Percentiles rank a stretch among this genome's conserved stretches.
phyloP scores from a whole-genome alignment of 2,329 filamentous ascomycete species.

The Penicillium sp. region DNA sequence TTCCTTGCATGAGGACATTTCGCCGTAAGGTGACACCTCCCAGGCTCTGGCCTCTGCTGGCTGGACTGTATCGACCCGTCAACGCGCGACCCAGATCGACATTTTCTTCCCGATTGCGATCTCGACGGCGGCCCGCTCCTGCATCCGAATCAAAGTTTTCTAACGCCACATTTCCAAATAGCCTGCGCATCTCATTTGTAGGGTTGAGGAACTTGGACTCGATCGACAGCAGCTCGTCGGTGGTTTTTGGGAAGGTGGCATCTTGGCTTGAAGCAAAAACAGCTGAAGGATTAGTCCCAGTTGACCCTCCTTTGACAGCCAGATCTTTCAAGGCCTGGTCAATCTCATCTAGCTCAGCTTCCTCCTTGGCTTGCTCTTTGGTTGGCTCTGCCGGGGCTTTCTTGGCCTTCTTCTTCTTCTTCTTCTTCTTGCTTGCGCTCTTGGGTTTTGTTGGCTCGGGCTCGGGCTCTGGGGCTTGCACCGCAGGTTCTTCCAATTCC shows the following conservation, averaged over 20 bases:
- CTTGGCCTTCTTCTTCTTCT: slow-evolving; percentile 57
- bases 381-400: slow-evolving; percentile 26
- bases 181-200: slow-evolving; percentile 82
- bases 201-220: slow-evolving; percentile 77
- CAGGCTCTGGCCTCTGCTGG: slow-evolving; percentile 63
- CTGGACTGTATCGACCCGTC: slow-evolving; percentile 53
- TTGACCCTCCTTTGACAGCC: slow-evolving; percentile 43
- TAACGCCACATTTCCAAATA: slow-evolving; percentile 67
- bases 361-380: slow-evolving; percentile 19
- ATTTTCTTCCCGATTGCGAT: slow-evolving; percentile 51
- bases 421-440: slow-evolving; percentile 62
- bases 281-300: slow-evolving; percentile 18
- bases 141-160: slow-evolving; percentile 56
- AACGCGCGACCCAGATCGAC: slow-evolving; percentile 57
- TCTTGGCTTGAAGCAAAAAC: slow-evolving; percentile 41
- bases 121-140: slow-evolving; percentile 51
- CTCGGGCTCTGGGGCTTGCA: slow-evolving; percentile 18
- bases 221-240: slow-evolving; percentile 58
- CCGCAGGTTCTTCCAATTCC: slow-evolving; percentile 27
- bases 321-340: slow-evolving; percentile 64
- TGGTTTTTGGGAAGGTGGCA: slow-evolving; percentile 34
- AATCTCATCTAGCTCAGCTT: slow-evolving; percentile 60
- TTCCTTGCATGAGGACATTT: slow-evolving; percentile 83
- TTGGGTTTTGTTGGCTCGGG: slow-evolving; percentile 26
- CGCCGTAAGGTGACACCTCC: slow-evolving; percentile 70